A percentile compares a stretch with the other conserved stretches of the same genome.
These are phyloP conservation scores for Lipomyces chichibuensis DNA, from an alignment of 805 yeast genomes.

Conservation along the genomic window DNA sequence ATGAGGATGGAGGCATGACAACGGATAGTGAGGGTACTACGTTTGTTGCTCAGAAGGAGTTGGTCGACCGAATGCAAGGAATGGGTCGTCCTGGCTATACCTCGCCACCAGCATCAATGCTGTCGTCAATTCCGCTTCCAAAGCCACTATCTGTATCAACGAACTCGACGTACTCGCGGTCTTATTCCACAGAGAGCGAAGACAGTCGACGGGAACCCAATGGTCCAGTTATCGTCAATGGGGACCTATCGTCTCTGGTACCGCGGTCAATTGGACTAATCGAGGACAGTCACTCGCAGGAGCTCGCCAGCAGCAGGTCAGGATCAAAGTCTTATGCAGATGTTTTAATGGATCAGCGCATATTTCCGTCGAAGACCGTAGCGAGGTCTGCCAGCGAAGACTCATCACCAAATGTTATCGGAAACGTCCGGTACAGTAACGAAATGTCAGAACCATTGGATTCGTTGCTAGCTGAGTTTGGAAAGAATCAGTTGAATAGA, in stretches of 20 bases:
- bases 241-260: conserved; percentile 12
- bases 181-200: neutral
- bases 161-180: neutral
- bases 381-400: neutral
- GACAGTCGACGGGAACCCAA: neutral
- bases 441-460: neutral
- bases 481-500: neutral
- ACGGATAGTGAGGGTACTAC: conserved; percentile 6
- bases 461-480: neutral
- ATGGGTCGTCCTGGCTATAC: neutral
- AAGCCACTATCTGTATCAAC: neutral
- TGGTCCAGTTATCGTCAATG: conserved; percentile 20
- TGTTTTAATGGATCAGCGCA: conserved; percentile 16
- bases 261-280: neutral
- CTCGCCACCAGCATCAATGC: neutral
- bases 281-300: neutral
- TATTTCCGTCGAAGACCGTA: neutral
- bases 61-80: conserved; percentile 12
- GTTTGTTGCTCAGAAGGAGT: conserved; percentile 21
- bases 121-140: neutral
- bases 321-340: conserved; percentile 27
- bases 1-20: conserved; percentile 6
- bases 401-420: neutral
- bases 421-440: neutral
- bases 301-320: neutral